Evolutionary conservation across 2,329 filamentous ascomycete species (phyloP).

Genomic region (Paecilomyces formosus): DNA sequence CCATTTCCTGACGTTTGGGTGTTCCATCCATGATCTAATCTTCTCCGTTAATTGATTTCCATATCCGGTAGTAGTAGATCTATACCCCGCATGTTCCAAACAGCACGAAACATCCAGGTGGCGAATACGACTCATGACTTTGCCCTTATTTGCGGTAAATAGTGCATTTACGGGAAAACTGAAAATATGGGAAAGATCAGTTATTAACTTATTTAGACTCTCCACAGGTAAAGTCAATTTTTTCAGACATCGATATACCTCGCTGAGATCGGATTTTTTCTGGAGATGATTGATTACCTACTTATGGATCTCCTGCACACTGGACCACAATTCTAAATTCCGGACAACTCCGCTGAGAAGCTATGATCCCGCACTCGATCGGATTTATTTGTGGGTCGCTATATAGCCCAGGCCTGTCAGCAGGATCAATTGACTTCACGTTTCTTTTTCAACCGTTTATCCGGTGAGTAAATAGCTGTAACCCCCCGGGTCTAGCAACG

Average conservation of each 20-base stretch:
- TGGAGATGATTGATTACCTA: not conserved
- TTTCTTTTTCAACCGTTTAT: not conserved
- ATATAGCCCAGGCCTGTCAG: not conserved
- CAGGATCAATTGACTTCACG: not conserved
- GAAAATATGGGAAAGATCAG: not conserved
- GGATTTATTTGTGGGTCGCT: not conserved
- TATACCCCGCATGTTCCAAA: not conserved
- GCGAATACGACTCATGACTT: not conserved
- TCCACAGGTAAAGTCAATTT: not conserved
- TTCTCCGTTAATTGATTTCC: not conserved
- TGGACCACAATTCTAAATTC: too few relatives aligned
- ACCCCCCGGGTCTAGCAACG: not conserved
- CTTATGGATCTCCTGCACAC: too few relatives aligned
- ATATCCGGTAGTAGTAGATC: not conserved
- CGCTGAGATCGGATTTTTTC: not conserved
- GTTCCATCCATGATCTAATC: not conserved
- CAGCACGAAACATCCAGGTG: not conserved
- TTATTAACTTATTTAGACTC: not conserved
- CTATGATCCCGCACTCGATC: not conserved
- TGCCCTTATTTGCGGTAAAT: not conserved
- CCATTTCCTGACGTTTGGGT: not conserved
- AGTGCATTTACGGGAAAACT: not conserved
- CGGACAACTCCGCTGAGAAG: not conserved
- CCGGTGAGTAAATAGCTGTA: not conserved
- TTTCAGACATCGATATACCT: not conserved